A percentile compares a stretch with the other conserved stretches of the same genome.
Evolutionary conservation across 2,329 filamentous ascomycete species (phyloP).

Genomic region (Aspergillus sp.): DNA sequence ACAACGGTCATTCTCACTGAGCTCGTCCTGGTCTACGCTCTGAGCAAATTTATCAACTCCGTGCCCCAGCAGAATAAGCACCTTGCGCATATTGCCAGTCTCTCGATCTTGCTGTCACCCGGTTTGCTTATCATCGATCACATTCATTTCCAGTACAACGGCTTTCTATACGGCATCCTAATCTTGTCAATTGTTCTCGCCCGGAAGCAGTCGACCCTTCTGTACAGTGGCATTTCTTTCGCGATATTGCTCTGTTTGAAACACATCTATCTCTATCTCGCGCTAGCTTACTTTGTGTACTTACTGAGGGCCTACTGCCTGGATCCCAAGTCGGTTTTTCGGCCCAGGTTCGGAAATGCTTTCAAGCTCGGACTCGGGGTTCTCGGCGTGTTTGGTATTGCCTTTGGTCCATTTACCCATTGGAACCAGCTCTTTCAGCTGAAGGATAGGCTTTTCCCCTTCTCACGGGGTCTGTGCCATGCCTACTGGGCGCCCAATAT

Average conservation of each 20-base stretch:
- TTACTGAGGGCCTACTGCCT: constrained; percentile 87
- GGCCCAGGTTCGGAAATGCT: constrained; percentile 71
- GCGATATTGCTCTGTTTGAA: constrained; percentile 87
- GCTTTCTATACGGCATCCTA: constrained; percentile 87
- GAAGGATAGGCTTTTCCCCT: constrained; percentile 81
- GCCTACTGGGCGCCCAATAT: constrained; percentile 98
- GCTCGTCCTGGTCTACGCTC: constrained; percentile 74
- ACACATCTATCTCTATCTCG: constrained; percentile 96
- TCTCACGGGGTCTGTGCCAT: constrained; percentile 88
- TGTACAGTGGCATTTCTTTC: constrained; percentile 78
- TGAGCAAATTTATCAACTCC: constrained; percentile 74
- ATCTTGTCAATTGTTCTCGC: constrained; percentile 82
- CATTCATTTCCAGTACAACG: constrained; percentile 99
- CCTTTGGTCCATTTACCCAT: constrained; percentile 82
- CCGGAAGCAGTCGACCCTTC: constrained; percentile 66
- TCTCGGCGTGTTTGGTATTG: constrained; percentile 64
- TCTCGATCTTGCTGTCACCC: constrained; percentile 87
- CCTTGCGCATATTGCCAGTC: constrained; percentile 76
- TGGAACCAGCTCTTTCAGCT: constrained; percentile 82
- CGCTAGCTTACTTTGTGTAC: constrained; percentile 92
- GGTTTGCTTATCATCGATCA: constrained; percentile 96
- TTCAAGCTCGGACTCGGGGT: constrained; percentile 77
- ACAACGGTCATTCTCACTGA: constrained; percentile 83
- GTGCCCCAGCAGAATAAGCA: constrained; percentile 62
- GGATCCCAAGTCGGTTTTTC: constrained; percentile 68